Base-by-base conservation (phyloP, 768 basidiomycete genomes). In the Tricholoma flavovirens region DNA sequence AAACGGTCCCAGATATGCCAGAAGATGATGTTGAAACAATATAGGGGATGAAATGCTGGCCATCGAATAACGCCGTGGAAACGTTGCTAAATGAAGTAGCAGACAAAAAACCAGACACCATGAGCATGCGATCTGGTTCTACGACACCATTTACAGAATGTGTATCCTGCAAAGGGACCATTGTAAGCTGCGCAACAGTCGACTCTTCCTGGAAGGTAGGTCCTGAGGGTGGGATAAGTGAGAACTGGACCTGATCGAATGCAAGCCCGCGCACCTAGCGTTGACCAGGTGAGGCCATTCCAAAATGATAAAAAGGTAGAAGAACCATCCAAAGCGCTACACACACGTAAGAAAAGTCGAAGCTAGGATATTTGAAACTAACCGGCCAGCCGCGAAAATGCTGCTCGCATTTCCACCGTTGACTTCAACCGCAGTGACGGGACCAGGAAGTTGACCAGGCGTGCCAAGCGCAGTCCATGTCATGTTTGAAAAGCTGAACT, bases 321-420 rank as follows among this genome's bases (percentile, higher is more conserved):
- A 4, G 78, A 75, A 11, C 82, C 84, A 55, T 86, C 82, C n/a
- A 66, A 70, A 4, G 83, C 75, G 35, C 85, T 84, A 56, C 22
- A 52, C 35, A 30, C 50, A 60, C 30, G 49, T 49, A 49, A 43
- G 43, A 51, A 17, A 29, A 5, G 19, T 17, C 43, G 14, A 36
- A 24, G 26, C 21, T 12, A 38, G 58, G 45, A 38, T n/a, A 8
- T 42, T 49, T n/a, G 40, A 15, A 49, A 71, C 85, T 67, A 58
- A 93, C 86, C 80, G 83, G 62, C 96, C 96, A 32, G 94, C 92
- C 48, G 88, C 91, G 64, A 94, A 99, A 54, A 98, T 80, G 64
- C 90, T 96, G 62, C 83, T 89, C 1, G 73, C 67, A 66, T 97
- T 93, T 19, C 81, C 80, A 59, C 85, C 76, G 69, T 98, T 91